Evolutionary conservation across 2,329 filamentous ascomycete genomes (phyloP).

Genomic region (Septoria linicola): DNA sequence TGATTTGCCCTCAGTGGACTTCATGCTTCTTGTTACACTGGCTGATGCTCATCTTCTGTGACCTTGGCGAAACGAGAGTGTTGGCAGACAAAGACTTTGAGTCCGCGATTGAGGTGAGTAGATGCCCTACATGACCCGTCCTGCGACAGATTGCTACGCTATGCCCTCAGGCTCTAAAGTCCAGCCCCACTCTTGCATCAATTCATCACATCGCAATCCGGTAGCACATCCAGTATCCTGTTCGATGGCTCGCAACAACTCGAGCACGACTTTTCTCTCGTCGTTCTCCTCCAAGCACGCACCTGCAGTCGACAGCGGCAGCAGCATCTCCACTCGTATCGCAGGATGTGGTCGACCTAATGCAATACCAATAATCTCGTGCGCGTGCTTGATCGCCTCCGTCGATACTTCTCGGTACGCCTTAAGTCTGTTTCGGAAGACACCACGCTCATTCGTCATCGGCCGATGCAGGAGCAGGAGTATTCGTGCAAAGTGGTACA

Average conservation of each 20-base stretch:
- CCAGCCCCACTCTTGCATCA: conserved; percentile 50
- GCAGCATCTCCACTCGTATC: conserved; percentile 58
- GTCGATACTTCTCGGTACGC: conserved; percentile 57
- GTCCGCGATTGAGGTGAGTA: too few species aligned
- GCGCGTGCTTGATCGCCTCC: conserved; percentile 56
- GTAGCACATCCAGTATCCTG: conserved; percentile 63
- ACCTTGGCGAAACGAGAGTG: neutral
- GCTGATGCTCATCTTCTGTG: too few species aligned
- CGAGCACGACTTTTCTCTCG: conserved; percentile 57
- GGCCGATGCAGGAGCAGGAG: conserved; percentile 59
- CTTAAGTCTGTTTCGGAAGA: conserved; percentile 51
- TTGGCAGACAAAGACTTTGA: neutral
- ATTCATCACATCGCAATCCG: conserved; percentile 56
- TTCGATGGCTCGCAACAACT: conserved; percentile 62
- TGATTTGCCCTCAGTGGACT: too few species aligned
- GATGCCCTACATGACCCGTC: neutral
- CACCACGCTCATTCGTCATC: conserved; percentile 47
- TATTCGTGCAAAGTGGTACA: conserved; percentile 64
- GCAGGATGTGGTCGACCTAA: conserved; percentile 56
- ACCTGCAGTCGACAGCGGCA: conserved; percentile 60
- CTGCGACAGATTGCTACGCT: conserved; percentile 7
- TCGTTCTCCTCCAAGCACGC: conserved; percentile 57
- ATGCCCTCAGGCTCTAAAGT: conserved; percentile 23
- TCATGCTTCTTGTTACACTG: too few species aligned
- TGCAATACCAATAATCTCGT: conserved; percentile 62